Evolutionary conservation across 345 rosid species (phyloP), one percentile per base, ranked within the genome.

Genomic region (Ceriops zippeliana): DNA sequence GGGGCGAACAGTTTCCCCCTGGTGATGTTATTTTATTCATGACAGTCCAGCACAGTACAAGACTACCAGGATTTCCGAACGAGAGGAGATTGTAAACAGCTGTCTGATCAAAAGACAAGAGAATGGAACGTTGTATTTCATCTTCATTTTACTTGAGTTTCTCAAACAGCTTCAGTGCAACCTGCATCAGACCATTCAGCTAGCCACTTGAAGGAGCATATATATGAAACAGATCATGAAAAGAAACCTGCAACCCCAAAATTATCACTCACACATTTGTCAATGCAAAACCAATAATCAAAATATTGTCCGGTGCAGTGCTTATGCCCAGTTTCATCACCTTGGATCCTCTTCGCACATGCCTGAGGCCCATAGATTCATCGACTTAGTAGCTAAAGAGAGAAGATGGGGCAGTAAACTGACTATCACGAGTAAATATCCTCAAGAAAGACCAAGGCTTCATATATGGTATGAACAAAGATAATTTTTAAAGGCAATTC

Each of bases 301-400:
- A 90, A 90, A 75, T 89, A 90, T 73, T 89, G 97, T 32, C 95
- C 97, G 4, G 95, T 90, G 85, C 98, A 93, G 67, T 93, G 98
- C 79, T 89, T 93, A 78, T 88, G 85, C 58, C 97, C 97, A 11
- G 77, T 83, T 19, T 93, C 97, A 35, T 91, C 97, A 9, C 79
- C 89, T 75, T 83, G 84, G 72, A 93, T 88, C 82, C 98, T 88
- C 90, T 93, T 93, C 17, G 85, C 85, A 62, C 98, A 91, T 5
- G 91, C 97, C 96, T 93, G 79, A 54, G 61, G 46, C 61, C 30
- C 59, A 56, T 7, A 56, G 9, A 8, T 22, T 56, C 4, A 56
- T 6, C 6, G 1, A 53, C 10, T 53, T n/a, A 24, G 16, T 7
- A 22, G 6, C 26, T 21, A 9, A 9, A 24, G 17, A 34, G 37